phyloP scores from a whole-genome alignment of 306 rosid species.

The Vigna trinervia region DNA sequence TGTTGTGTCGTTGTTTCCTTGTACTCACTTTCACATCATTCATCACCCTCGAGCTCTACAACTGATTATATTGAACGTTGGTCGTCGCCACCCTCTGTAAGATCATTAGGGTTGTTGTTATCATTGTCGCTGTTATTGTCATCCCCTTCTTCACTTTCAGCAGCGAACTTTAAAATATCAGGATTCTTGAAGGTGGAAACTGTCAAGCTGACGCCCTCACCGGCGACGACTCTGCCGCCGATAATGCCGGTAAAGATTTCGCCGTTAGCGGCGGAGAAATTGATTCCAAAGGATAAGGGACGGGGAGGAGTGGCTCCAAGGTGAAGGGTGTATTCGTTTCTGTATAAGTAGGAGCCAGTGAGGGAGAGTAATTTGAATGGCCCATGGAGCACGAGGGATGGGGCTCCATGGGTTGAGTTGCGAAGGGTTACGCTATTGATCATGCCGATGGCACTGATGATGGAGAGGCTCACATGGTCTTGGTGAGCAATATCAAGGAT shows the following conservation, averaged over 20 bases:
- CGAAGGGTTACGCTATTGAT: background rate
- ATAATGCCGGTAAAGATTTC: background rate
- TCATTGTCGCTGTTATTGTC: background rate
- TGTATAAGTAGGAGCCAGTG: constrained; percentile 17
- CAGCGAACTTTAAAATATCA: background rate
- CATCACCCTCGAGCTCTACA: background rate
- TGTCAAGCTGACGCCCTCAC: background rate
- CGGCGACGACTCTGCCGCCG: background rate
- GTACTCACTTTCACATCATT: background rate
- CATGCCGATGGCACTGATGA: background rate
- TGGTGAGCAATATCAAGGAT: background rate
- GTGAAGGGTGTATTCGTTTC: too few species aligned
- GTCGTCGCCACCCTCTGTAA: background rate
- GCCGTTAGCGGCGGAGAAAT: background rate
- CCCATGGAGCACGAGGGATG: constrained; percentile 46
- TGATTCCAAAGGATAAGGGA: constrained; percentile 28
- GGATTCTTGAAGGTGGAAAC: background rate
- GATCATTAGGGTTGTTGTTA: background rate
- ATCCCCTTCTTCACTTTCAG: background rate
- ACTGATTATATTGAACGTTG: background rate
- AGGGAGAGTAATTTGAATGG: constrained; percentile 54
- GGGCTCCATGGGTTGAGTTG: background rate
- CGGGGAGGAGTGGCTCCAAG: too few species aligned
- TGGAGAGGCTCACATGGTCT: background rate
- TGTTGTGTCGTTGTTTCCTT: background rate